Evolutionary conservation across 1,139 yeast species (phyloP).

Genomic region (Candida mesenterica): DNA sequence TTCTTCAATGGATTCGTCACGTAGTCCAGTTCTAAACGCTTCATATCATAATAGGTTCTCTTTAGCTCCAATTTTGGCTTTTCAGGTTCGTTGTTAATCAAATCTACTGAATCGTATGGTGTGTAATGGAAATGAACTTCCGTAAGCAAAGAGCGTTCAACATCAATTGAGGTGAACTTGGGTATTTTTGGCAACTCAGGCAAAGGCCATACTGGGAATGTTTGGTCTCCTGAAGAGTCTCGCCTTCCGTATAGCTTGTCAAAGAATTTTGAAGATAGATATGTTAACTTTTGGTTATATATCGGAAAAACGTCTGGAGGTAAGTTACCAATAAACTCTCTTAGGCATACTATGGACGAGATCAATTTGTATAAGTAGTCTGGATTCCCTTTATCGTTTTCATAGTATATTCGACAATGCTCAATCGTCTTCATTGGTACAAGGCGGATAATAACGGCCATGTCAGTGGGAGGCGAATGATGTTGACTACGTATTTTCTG

Average conservation of each 20-base stretch:
- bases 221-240: slow-evolving; percentile 9
- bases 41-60: slow-evolving; percentile 55
- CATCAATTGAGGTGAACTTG: slow-evolving; percentile 64
- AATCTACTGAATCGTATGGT: slow-evolving; percentile 48
- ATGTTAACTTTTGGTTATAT: slow-evolving; percentile 63
- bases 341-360: slow-evolving; percentile 77
- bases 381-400: slow-evolving; percentile 24
- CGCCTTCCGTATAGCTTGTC: slow-evolving; percentile 32
- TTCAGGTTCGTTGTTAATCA: slow-evolving; percentile 11
- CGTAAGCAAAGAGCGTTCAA: slow-evolving; percentile 72
- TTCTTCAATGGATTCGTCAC: slow-evolving; percentile 64
- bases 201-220: slow-evolving; percentile 65
- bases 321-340: slow-evolving; percentile 80
- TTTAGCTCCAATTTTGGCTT: slow-evolving; percentile 20
- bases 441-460: slow-evolving; percentile 57
- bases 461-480: slow-evolving; percentile 11
- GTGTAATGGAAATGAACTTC: slow-evolving; percentile 70
- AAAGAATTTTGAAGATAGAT: slow-evolving; percentile 59
- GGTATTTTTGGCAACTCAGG: slow-evolving; percentile 71
- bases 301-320: slow-evolving; percentile 81
- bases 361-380: slow-evolving; percentile 64
- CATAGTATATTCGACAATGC: slow-evolving; percentile 53
- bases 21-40: slow-evolving; percentile 68
- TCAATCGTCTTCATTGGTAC: slow-evolving; percentile 81
- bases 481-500: slow-evolving; percentile 33